Conservation (phyloP, 305 asterid species). For the Ilex paraguariensis region DNA sequence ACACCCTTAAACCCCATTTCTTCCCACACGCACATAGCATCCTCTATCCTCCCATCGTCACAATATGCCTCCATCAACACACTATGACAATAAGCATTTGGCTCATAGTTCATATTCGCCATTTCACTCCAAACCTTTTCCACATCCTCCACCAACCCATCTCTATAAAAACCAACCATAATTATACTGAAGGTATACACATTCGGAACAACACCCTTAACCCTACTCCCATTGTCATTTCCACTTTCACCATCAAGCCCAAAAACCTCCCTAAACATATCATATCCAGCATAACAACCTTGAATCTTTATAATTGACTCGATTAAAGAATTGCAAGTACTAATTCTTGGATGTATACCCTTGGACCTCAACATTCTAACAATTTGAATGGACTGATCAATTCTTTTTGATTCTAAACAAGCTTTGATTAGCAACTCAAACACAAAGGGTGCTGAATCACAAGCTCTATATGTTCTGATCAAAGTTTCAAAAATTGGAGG, state of each 20-base stretch:
- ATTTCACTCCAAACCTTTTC: slow-evolving; percentile 75
- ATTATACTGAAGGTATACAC: slow-evolving; percentile 50
- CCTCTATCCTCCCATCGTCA: slow-evolving; percentile 43
- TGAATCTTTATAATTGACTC: slow-evolving; percentile 54
- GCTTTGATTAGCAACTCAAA: slow-evolving; percentile 70
- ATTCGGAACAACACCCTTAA: slow-evolving; percentile 24
- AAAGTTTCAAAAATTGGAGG: slow-evolving; percentile 48
- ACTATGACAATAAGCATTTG: slow-evolving; percentile 56
- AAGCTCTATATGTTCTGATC: slow-evolving; percentile 52
- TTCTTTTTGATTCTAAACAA: slow-evolving; percentile 63
- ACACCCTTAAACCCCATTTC: slow-evolving; percentile 48
- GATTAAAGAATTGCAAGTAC: slow-evolving; percentile 56
- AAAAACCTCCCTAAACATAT: slow-evolving; percentile 54
- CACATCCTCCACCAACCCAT: slow-evolving; percentile 59
- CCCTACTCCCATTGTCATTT: slow-evolving; percentile 17
- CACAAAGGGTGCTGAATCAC: slow-evolving; percentile 92
- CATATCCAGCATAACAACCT: slow-evolving; percentile 58
- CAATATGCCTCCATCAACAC: slow-evolving; percentile 57
- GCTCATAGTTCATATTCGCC: slow-evolving; percentile 31
- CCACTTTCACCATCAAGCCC: slow-evolving; percentile 18
- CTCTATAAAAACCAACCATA: slow-evolving; percentile 70
- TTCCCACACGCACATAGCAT: slow-evolving; percentile 49
- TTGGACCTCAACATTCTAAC: slow-evolving; percentile 50
- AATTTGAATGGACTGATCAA: slow-evolving; percentile 47
- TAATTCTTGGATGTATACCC: slow-evolving; percentile 34